These are phyloP conservation scores for Wickerhamomyces kurtzmanii DNA, from an alignment of 805 yeast species.

Conservation along the genomic window DNA sequence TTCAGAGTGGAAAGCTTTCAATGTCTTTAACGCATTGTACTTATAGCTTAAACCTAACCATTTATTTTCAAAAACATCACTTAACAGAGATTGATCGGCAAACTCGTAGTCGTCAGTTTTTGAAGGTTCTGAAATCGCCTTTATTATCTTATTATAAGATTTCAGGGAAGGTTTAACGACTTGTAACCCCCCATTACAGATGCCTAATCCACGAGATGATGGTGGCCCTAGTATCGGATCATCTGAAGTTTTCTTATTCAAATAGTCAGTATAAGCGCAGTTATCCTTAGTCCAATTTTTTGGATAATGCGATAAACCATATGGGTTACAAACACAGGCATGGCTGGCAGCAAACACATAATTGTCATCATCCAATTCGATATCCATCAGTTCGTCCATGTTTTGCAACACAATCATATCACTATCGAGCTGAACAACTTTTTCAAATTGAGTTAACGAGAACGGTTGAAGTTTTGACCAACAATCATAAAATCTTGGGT, in stretches of 20 bases:
- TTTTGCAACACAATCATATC: constrained; percentile 50
- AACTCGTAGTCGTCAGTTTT: constrained; percentile 34
- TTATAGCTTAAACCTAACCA: constrained; percentile 45
- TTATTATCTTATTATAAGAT: constrained; percentile 28
- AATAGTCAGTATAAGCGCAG: constrained; percentile 37
- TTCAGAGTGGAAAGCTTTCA: constrained; percentile 31
- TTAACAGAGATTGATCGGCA: constrained; percentile 48
- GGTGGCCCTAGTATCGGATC: constrained; percentile 29
- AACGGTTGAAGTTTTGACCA: constrained; percentile 56
- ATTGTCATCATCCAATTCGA: constrained; percentile 23
- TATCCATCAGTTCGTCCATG: constrained; percentile 50
- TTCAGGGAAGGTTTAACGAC: constrained; percentile 33
- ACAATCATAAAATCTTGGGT: constrained; percentile 47
- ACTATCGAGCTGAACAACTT: constrained; percentile 45
- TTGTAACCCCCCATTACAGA: constrained; percentile 52
- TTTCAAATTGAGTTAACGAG: constrained; percentile 36
- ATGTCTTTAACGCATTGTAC: constrained; percentile 49
- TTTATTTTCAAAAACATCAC: constrained; percentile 38
- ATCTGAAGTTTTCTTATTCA: constrained; percentile 9
- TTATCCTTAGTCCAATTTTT: constrained; percentile 38
- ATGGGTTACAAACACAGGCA: constrained; percentile 57
- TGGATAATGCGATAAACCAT: constrained; percentile 42
- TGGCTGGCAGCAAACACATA: constrained; percentile 45
- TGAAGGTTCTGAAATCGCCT: constrained; percentile 26
- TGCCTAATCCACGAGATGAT: constrained; percentile 28